Evolutionary conservation across 768 basidiomycete species (phyloP), one percentile per base, ranked within the genome.

Genomic region (Termitomyces sp.): DNA sequence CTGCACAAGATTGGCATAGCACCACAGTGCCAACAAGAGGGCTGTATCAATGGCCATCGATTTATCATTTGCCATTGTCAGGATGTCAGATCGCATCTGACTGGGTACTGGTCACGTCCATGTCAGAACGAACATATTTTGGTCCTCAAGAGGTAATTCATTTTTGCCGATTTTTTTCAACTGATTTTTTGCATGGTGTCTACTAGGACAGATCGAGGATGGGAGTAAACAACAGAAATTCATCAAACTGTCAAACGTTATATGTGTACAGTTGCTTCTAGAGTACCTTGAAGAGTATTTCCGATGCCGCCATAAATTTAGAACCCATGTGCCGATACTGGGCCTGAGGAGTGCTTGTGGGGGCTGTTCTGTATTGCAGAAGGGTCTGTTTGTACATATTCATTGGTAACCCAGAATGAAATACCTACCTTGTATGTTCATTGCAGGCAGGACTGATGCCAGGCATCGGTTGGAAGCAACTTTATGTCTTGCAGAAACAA

Each of bases 401-500:
- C 34, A 6, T 31, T 13, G n/a, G 7, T 39, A 47, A 24, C 22
- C 14, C 9, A 39, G 1, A 26, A 20, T n/a, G n/a, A n/a, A n/a
- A n/a, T n/a, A n/a, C n/a, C n/a, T n/a, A n/a, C n/a, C n/a, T n/a
- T n/a, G n/a, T n/a, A n/a, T n/a, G n/a, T n/a, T 7, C 18, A 20
- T 34, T 29, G 6, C 8, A 31, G 20, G 20, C 31, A 69, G 68
- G 57, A 72, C 69, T 9, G 68, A 71, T 49, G 55, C 63, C 10
- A n/a, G n/a, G n/a, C n/a, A 65, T 71, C 9, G 65, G 68, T 26
- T 50, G 72, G n/a, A 59, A 58, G 3, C 39, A 59, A 7, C 72
- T 72, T 0, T 56, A 74, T 62, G 55, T 34, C 61, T 72, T 2
- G 59, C 66, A n/a, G 68, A 72, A 20, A 46, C 56, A 3, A 53